Base-by-base conservation (phyloP, 1,284 basidiomycete species). In the Ustilago nuda region DNA sequence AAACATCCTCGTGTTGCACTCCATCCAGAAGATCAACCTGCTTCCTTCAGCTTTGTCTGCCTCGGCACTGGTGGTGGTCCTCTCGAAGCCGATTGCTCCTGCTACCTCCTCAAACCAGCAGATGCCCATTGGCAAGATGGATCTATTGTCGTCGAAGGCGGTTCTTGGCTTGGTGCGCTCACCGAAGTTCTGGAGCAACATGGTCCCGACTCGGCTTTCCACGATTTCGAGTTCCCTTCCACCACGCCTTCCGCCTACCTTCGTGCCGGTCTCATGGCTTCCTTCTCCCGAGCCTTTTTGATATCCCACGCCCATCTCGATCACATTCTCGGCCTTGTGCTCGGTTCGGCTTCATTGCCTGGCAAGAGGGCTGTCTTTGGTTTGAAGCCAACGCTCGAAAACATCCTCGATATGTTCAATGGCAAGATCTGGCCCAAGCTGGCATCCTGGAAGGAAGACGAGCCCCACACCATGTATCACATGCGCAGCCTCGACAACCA, bases 281-380 rank as follows among this genome's bases (percentile, higher is more conserved):
- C 78, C 51, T 80, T 82, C 61, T 65, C 79, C 12, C 57, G 80
- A 11, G 67, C 75, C 33, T 77, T 77, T 48, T 88, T 94, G 63
- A 88, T 94, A 76, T 91, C 91, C 5, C 93, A 94, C 86, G 91
- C 92, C 3, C 93, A 94, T 84, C 86, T 94, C 30, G 93, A 94
- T 86, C 93, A 94, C 84, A 89, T 93, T 69, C 90, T 80, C 17
- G 90, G 92, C 59, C 88, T 94, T 30, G 89, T 94, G 41, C 86
- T 94, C 55, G 90, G 91, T 4, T 92, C 92, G 19, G 93, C 93
- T 52, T 90, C 91, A 7, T 82, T 92, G 17, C 84, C 86, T n/a
- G 91, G 91, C 15, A 88, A 90, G 41, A 92, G 92, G 80, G 89
- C 89, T 9, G 89, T 94, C 19, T 90, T 89, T 71, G 92, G 90